These are phyloP conservation scores for Aspergillus pseudonomiae DNA, from an alignment of 2,329 filamentous ascomycete species.

Conservation along the genomic window DNA sequence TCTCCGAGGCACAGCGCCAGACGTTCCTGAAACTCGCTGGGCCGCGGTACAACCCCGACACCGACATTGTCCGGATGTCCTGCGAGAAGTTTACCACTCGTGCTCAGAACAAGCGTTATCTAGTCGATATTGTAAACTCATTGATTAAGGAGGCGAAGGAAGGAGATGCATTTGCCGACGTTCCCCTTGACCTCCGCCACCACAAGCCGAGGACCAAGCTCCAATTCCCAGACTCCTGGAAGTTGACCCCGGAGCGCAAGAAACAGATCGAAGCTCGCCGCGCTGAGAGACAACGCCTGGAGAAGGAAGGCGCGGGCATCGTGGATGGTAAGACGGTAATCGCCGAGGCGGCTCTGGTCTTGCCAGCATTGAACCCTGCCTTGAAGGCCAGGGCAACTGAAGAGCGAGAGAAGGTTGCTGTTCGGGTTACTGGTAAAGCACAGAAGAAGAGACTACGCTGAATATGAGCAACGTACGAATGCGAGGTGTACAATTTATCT, in stretches of 20 bases:
- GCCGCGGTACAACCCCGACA: conserved; percentile 82
- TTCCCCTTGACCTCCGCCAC: conserved; percentile 88
- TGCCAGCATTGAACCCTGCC: conserved; percentile 38
- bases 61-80: conserved; percentile 81
- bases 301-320: conserved; percentile 63
- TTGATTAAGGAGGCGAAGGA: conserved; percentile 79
- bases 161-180: conserved; percentile 80
- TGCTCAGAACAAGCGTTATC: conserved; percentile 95
- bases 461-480: conserved; percentile 4
- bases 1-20: conserved; percentile 67
- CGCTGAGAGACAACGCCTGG: conserved; percentile 53
- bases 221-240: conserved; percentile 82
- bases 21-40: conserved; percentile 91
- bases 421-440: conserved; percentile 17
- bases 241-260: conserved; percentile 70
- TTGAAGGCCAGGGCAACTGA: conserved; percentile 25
- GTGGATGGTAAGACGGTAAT: conserved; percentile 51
- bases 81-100: conserved; percentile 86
- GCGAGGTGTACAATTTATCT: conserved; percentile 7
- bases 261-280: conserved; percentile 66
- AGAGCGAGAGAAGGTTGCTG: conserved; percentile 27
- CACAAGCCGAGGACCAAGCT: conserved; percentile 69
- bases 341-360: conserved; percentile 32
- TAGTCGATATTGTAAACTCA: conserved; percentile 74
- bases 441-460: conserved; percentile 24